Conservation (phyloP, 2,329 filamentous ascomycete species). For the Pseudogymnoascus verrucosus region DNA sequence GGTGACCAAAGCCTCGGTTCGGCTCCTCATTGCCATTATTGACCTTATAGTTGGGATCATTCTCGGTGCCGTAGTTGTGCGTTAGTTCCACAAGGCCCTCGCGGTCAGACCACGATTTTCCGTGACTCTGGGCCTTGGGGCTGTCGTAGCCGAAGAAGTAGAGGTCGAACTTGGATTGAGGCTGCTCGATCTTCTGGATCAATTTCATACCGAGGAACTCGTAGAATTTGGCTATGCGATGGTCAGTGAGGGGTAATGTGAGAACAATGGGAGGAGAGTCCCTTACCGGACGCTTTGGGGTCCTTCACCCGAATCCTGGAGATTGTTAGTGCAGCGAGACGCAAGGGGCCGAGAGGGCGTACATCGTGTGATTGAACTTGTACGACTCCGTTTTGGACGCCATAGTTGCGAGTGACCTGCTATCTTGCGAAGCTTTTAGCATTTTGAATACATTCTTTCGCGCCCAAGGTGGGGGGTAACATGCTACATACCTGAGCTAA, state of each 20-base stretch:
- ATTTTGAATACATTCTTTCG: neutral
- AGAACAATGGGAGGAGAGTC: neutral
- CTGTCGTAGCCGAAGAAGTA: constrained; percentile 92
- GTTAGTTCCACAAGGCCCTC: constrained; percentile 85
- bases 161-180: constrained; percentile 85
- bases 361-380: constrained; percentile 87
- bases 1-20: constrained; percentile 63
- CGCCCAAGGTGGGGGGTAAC: neutral
- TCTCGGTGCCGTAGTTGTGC: constrained; percentile 81
- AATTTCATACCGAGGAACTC: constrained; percentile 82
- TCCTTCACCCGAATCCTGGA: constrained; percentile 87
- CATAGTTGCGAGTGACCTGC: constrained; percentile 31
- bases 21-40: constrained; percentile 90
- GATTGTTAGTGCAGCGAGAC: constrained; percentile 14
- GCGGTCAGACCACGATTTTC: constrained; percentile 67
- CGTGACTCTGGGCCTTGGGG: constrained; percentile 63
- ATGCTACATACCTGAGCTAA: constrained; percentile 1
- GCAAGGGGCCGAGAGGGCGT: constrained; percentile 21
- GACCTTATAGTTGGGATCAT: constrained; percentile 69
- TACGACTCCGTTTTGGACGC: constrained; percentile 68
- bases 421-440: constrained; percentile 16
- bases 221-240: constrained; percentile 72
- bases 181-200: constrained; percentile 71
- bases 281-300: constrained; percentile 65
- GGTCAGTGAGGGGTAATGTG: neutral